These are phyloP conservation scores for Cutaneotrichosporon spelunceum DNA, from an alignment of 1,284 basidiomycete genomes.

Conservation along the genomic window DNA sequence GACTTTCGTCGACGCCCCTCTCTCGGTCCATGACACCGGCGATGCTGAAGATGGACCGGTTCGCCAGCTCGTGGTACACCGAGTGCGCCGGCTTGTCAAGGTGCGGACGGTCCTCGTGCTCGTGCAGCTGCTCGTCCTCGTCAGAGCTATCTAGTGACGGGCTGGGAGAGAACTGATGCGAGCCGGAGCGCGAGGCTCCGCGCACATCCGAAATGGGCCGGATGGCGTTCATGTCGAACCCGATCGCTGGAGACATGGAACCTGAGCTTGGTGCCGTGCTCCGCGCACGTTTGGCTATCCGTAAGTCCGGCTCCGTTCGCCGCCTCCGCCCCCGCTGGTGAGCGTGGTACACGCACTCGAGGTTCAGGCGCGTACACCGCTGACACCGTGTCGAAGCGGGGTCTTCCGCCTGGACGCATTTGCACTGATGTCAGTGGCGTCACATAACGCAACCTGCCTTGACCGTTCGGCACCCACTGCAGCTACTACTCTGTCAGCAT, in stretches of 20 bases:
- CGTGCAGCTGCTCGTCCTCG: not conserved
- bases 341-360: conserved; percentile 23
- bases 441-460: conserved; percentile 11
- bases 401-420: conserved; percentile 22
- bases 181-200: not conserved
- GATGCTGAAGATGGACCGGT: conserved; percentile 25
- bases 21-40: conserved; percentile 26
- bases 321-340: conserved; percentile 25
- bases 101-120: conserved; percentile 1
- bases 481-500: conserved; percentile 19
- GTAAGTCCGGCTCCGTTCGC: not conserved
- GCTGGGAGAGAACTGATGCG: not conserved
- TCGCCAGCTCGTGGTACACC: conserved; percentile 26
- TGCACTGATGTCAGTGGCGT: conserved; percentile 19
- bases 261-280: not conserved
- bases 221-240: not conserved
- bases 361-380: conserved; percentile 22
- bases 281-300: not conserved
- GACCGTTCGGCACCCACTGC: conserved; percentile 20
- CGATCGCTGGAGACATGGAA: not conserved
- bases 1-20: not conserved
- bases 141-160: not conserved
- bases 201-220: not conserved
- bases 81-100: conserved; percentile 22
- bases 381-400: conserved; percentile 17